phyloP scores from a whole-genome alignment of 305 asterid species.

The Fraxinus paxiana region DNA sequence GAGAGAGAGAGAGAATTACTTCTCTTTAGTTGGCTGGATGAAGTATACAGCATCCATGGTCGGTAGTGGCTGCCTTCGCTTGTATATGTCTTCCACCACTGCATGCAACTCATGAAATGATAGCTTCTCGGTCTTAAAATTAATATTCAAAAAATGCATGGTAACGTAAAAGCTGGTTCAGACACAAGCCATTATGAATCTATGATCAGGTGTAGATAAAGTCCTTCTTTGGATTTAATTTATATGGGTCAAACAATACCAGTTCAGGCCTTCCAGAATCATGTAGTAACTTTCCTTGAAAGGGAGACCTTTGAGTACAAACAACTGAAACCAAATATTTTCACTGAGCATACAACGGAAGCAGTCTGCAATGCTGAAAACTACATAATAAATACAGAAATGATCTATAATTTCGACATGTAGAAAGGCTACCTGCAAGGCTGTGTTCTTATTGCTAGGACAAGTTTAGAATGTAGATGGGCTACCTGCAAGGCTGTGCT shows the following conservation, averaged over 20 bases:
- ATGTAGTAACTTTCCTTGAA: slow-evolving; percentile 4
- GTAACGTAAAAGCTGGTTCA: not conserved
- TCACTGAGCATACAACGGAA: not conserved
- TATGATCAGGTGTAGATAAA: not conserved
- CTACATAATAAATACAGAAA: not conserved
- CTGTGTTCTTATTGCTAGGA: not conserved
- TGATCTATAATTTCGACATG: not conserved
- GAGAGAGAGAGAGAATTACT: slow-evolving; percentile 37
- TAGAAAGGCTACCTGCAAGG: slow-evolving; percentile 15
- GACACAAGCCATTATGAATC: not conserved
- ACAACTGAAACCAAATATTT: not conserved
- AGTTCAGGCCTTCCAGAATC: slow-evolving; percentile 14
- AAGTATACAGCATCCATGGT: slow-evolving; percentile 96
- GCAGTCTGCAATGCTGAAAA: not conserved
- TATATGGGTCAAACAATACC: not conserved
- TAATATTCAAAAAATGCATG: slow-evolving; percentile 6
- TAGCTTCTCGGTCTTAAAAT: slow-evolving; percentile 25
- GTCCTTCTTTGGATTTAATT: not conserved
- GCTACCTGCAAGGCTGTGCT: not conserved
- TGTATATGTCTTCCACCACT: slow-evolving; percentile 99
- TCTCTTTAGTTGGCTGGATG: slow-evolving; percentile 91
- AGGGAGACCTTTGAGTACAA: slow-evolving; percentile 1
- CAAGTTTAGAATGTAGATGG: no score
- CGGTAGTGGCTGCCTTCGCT: slow-evolving; percentile 90
- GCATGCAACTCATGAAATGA: slow-evolving; percentile 36